Percentiles rank a stretch among this genome's conserved stretches.
These are phyloP conservation scores for Zygosaccharomyces lentus DNA, from an alignment of 805 yeast species.

Conservation along the genomic window DNA sequence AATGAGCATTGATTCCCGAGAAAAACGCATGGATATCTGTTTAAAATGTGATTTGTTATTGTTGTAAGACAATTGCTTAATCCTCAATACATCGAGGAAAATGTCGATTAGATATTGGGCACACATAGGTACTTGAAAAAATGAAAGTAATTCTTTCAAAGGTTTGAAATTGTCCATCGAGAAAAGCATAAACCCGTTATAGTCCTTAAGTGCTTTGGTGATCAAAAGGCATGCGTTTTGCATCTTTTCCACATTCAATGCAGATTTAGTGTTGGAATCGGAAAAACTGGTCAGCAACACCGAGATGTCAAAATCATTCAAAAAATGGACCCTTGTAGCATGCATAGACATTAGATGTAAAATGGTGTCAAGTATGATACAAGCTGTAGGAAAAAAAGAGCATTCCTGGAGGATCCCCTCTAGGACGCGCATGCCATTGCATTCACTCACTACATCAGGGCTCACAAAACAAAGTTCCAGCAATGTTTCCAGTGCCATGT, in stretches of 20 bases:
- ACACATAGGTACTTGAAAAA: slow-evolving; percentile 56
- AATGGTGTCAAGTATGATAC: slow-evolving; percentile 28
- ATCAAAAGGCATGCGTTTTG: slow-evolving; percentile 59
- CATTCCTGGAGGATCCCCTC: slow-evolving; percentile 28
- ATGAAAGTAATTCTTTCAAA: slow-evolving; percentile 53
- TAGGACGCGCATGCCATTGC: slow-evolving; percentile 46
- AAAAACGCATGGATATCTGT: slow-evolving; percentile 33
- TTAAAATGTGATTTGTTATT: slow-evolving; percentile 14
- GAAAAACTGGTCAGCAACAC: slow-evolving; percentile 67
- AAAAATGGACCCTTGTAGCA: slow-evolving; percentile 30
- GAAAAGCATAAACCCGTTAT: slow-evolving; percentile 72
- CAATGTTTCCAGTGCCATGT: slow-evolving; percentile 51
- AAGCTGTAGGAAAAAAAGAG: slow-evolving; percentile 25
- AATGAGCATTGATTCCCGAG: slow-evolving; percentile 41
- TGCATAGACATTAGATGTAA: slow-evolving; percentile 29
- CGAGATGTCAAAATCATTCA: slow-evolving; percentile 60
- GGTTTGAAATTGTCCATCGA: slow-evolving; percentile 53
- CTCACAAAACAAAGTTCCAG: slow-evolving; percentile 49
- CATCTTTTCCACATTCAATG: slow-evolving; percentile 49
- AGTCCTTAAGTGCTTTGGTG: slow-evolving; percentile 57
- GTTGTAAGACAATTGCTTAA: slow-evolving; percentile 51
- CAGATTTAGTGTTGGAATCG: slow-evolving; percentile 49
- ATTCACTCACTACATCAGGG: slow-evolving; percentile 42
- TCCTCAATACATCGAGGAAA: slow-evolving; percentile 60
- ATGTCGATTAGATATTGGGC: slow-evolving; percentile 67